Evolutionary conservation across 2,329 filamentous ascomycete species (phyloP).

Genomic region (Pyricularia grisea): DNA sequence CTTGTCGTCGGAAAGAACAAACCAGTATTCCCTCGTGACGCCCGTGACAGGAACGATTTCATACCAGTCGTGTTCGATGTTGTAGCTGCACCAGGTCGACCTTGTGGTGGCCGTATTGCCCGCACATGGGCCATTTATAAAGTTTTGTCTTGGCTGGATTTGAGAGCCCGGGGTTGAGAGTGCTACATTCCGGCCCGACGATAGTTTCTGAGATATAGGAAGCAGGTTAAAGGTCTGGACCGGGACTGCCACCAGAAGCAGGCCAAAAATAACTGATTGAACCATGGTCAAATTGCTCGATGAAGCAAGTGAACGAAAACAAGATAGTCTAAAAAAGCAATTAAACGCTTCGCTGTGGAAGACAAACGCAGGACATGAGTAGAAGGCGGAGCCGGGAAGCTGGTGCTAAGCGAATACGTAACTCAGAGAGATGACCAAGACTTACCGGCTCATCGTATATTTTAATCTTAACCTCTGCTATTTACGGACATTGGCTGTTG

Average conservation of each 20-base stretch:
- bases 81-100: conserved; percentile 35
- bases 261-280: neutral
- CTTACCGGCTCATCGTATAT: neutral
- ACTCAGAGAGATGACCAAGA: neutral
- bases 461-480: neutral
- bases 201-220: neutral
- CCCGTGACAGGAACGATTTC: conserved; percentile 33
- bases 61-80: conserved; percentile 36
- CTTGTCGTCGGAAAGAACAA: conserved; percentile 27
- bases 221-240: neutral
- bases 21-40: conserved; percentile 38
- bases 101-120: conserved; percentile 3
- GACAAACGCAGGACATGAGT: neutral
- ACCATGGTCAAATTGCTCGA: neutral
- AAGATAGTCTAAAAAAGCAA: neutral
- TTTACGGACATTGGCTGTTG: neutral
- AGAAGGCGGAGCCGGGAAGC: neutral
- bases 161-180: neutral
- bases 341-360: neutral
- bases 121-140: neutral
- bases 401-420: neutral
- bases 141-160: neutral
- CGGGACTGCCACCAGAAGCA: neutral
- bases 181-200: neutral
- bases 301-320: neutral